phyloP scores from a whole-genome alignment of 257 asterid genomes.

The Coffea eugenioides region DNA sequence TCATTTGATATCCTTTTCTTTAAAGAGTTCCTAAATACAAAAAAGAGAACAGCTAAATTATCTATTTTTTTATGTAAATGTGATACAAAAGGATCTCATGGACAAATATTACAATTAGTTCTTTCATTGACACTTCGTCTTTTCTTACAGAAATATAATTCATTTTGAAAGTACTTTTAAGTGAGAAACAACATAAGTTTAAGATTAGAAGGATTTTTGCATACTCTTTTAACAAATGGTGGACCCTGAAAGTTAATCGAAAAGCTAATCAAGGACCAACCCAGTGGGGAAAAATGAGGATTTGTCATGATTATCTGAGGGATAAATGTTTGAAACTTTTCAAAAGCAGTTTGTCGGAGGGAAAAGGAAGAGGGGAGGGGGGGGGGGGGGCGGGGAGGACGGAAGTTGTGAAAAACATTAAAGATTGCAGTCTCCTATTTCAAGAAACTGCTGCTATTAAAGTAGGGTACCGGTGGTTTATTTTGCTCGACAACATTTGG shows the following conservation, averaged over 20 bases:
- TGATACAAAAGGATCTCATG: background rate
- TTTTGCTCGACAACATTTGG: too few species aligned
- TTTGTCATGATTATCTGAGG: background rate
- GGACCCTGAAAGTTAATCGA: background rate
- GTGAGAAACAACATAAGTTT: too few species aligned
- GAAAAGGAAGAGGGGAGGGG: too few species aligned
- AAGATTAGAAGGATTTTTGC: too few species aligned
- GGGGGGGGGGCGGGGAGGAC: background rate
- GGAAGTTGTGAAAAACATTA: background rate
- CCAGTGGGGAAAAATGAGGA: background rate
- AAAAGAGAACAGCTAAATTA: background rate
- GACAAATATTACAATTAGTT: background rate
- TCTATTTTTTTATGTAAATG: background rate
- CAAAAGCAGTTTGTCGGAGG: conserved; percentile 1
- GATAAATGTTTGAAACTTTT: background rate
- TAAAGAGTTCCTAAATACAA: background rate
- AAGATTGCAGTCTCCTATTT: background rate
- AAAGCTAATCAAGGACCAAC: background rate
- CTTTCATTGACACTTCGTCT: background rate
- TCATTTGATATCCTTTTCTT: background rate
- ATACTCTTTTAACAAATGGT: too few species aligned
- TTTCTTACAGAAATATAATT: background rate
- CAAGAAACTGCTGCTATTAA: too few species aligned
- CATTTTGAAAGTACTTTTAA: background rate
- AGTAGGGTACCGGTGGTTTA: too few species aligned